Evolutionary conservation across 495 filamentous ascomycete genomes (phyloP).

Genomic region (Podospora didyma): DNA sequence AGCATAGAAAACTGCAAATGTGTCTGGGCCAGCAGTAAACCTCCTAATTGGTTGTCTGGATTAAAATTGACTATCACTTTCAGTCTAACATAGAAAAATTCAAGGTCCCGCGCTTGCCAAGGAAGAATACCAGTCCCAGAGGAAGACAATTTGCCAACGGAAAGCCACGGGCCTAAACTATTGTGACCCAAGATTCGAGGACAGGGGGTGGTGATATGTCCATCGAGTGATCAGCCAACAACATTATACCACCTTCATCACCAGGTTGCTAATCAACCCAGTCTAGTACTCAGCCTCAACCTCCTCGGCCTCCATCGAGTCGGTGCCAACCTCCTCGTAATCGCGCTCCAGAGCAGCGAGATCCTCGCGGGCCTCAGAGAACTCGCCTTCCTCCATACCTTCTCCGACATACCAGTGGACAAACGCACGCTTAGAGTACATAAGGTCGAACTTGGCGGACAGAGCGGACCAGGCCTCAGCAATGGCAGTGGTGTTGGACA

Average conservation of each 20-base stretch:
- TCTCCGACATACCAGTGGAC: conserved; percentile 99
- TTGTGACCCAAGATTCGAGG: conserved; percentile 12
- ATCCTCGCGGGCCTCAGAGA: conserved; percentile 98
- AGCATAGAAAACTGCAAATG: too few relatives aligned
- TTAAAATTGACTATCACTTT: conserved; percentile 34
- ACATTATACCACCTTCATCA: conserved; percentile 13
- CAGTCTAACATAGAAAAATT: conserved; percentile 28
- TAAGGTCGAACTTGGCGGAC: conserved; percentile 98
- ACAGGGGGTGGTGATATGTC: conserved; percentile 6
- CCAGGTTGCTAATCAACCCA: conserved; percentile 5
- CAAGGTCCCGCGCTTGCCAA: conserved; percentile 27
- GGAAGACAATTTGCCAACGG: conserved; percentile 19
- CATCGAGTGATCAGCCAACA: conserved; percentile 12
- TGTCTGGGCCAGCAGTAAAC: background rate
- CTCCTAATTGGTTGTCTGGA: conserved; percentile 15
- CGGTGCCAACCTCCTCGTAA: conserved; percentile 98
- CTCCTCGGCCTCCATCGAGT: conserved; percentile 87
- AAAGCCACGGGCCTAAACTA: conserved; percentile 11
- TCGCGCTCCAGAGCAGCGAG: conserved; percentile 95
- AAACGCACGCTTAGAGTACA: conserved; percentile 99
- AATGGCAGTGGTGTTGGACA: conserved; percentile 99
- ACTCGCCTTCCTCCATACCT: conserved; percentile 99
- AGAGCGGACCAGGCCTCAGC: conserved; percentile 97
- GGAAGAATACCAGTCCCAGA: conserved; percentile 22
- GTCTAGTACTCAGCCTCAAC: conserved; percentile 91